phyloP scores from a whole-genome alignment of 768 basidiomycete genomes.

The Dioszegia aurantiaca region DNA sequence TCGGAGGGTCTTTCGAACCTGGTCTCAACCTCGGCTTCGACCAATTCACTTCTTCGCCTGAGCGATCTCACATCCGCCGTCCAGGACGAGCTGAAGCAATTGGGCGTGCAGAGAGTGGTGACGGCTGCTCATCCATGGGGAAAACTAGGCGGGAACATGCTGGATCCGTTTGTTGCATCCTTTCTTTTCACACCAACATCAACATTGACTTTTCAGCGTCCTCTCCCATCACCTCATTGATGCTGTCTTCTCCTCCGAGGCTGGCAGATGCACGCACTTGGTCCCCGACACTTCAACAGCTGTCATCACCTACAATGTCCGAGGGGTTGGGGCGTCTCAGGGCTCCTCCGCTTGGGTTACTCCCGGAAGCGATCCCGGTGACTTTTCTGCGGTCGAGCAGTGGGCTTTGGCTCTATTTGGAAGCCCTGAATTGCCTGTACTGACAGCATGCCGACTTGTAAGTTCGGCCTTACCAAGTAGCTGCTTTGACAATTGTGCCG shows the following conservation, averaged over 20 bases:
- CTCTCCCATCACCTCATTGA: constrained; percentile 30
- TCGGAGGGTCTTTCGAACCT: neutral
- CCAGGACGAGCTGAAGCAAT: neutral
- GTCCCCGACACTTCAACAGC: constrained; percentile 28
- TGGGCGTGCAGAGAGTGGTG: constrained; percentile 25
- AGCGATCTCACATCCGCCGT: neutral
- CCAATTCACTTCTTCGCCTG: neutral
- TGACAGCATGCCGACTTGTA: constrained; percentile 3
- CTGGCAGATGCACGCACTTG: neutral
- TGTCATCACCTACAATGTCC: constrained; percentile 34
- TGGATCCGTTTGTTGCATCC: constrained; percentile 36
- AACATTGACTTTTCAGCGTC: constrained; percentile 21
- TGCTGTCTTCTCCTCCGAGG: constrained; percentile 11
- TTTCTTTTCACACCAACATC: neutral
- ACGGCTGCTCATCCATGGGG: constrained; percentile 41
- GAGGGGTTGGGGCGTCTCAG: constrained; percentile 31
- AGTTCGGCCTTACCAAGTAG: neutral
- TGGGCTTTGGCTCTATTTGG: constrained; percentile 12
- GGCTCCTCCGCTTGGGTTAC: constrained; percentile 22
- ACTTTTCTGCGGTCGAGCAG: constrained; percentile 31
- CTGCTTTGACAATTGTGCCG: no score
- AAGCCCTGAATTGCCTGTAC: neutral
- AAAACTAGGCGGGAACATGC: constrained; percentile 36
- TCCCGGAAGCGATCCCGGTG: constrained; percentile 24
- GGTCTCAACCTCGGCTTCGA: neutral